Evolutionary conservation across 2,329 filamentous ascomycete genomes (phyloP).

Genomic region (Thielaviopsis populi): DNA sequence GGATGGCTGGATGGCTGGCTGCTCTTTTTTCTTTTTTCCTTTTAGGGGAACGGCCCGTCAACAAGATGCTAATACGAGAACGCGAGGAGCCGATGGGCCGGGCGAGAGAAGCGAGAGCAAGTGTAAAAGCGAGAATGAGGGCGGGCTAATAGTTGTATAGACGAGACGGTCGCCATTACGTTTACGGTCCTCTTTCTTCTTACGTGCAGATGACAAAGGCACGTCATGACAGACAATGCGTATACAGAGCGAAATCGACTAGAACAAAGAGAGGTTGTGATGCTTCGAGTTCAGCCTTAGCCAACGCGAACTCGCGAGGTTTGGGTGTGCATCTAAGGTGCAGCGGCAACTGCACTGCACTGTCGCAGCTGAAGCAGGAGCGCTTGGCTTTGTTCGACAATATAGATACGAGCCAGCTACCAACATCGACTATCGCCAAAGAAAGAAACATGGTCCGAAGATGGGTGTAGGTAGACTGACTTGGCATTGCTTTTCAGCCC

Average conservation of each 20-base stretch:
- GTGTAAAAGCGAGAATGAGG: neutral
- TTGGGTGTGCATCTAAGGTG: too few relatives aligned
- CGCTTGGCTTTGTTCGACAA: neutral
- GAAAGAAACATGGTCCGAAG: neutral
- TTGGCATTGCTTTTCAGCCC: neutral
- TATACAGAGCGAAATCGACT: too few relatives aligned
- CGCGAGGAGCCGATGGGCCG: neutral
- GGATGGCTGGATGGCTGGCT: neutral
- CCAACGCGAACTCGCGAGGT: neutral
- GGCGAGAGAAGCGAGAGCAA: neutral
- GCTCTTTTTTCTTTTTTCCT: too few relatives aligned
- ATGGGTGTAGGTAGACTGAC: neutral
- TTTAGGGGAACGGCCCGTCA: too few relatives aligned
- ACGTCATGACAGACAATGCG: too few relatives aligned
- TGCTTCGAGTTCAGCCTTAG: neutral
- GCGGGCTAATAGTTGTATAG: neutral
- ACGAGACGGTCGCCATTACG: too few relatives aligned
- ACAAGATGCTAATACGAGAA: neutral
- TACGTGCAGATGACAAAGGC: too few relatives aligned
- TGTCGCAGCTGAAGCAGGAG: neutral
- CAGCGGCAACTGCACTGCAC: too few relatives aligned
- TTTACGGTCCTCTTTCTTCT: too few relatives aligned
- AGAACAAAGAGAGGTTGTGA: too few relatives aligned
- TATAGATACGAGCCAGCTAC: neutral
- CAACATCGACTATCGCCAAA: neutral